A percentile compares a stretch with the other conserved stretches of the same genome.
phyloP scores from a whole-genome alignment of 495 filamentous ascomycete genomes.

The Letharia lupina region DNA sequence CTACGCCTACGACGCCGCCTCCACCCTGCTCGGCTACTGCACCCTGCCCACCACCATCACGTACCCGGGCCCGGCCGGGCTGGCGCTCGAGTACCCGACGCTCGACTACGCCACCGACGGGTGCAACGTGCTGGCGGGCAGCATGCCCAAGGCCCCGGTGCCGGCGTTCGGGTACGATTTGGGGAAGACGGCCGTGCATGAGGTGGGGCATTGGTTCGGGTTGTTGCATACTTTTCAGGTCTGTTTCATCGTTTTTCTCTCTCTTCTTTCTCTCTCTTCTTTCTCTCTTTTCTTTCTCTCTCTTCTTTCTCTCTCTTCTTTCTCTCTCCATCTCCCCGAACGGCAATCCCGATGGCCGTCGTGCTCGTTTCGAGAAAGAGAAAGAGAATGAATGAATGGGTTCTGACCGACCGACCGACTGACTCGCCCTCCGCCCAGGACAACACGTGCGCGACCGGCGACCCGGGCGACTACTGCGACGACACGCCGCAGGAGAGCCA shows the following conservation, averaged over 20 bases:
- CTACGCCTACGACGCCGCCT: conserved; percentile 14
- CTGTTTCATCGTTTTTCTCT: background rate
- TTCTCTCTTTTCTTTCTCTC: background rate
- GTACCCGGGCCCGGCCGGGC: conserved; percentile 30
- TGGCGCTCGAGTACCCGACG: conserved; percentile 22
- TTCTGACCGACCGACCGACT: too few species aligned
- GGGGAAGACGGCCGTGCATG: conserved; percentile 46
- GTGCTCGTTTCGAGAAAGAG: too few species aligned
- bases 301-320: background rate
- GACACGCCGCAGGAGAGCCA: conserved; percentile 46
- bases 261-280: background rate
- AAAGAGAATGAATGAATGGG: too few species aligned
- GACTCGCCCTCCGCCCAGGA: conserved; percentile 20
- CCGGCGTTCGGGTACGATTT: conserved; percentile 38
- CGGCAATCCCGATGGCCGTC: too few species aligned
- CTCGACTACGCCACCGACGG: conserved; percentile 42
- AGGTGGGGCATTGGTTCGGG: conserved; percentile 54
- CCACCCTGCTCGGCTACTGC: conserved; percentile 43
- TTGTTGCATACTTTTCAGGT: conserved; percentile 47
- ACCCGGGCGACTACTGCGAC: conserved; percentile 43
- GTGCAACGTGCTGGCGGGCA: conserved; percentile 44
- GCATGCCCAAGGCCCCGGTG: conserved; percentile 38
- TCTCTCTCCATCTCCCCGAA: background rate
- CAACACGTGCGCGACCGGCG: conserved; percentile 34
- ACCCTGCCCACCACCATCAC: conserved; percentile 34